Evolutionary conservation across 2,329 filamentous ascomycete genomes (phyloP), one percentile per base, ranked within the genome.

Genomic region (Botrytis sinoallii): DNA sequence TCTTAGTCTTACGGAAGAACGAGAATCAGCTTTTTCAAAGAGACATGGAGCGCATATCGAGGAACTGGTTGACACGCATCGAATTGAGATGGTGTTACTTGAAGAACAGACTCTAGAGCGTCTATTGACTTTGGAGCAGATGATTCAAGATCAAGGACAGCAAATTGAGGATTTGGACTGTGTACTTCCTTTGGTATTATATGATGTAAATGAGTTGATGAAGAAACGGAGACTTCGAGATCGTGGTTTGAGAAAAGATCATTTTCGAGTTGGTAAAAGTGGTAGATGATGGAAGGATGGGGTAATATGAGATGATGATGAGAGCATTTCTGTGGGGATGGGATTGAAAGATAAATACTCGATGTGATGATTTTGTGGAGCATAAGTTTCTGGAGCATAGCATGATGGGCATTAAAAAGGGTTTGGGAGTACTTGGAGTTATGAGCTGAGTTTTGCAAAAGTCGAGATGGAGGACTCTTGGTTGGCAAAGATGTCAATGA

Each of bases 121-220:
- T 46, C 14, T 72, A 0, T 29, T 72, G 14, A 46, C 38, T 1
- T 32, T 72, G 22, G 52, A 72, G 6, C 48, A 68, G 18, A 32
- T 46, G 7, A n/a, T 72, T 12, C 38, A 35, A 38, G 55, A 67
- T 5, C 70, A 61, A 29, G 48, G 40, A 22, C 70, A 72, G 3
- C 63, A 68, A 55, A 59, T 72, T 4, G 70, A 68, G 40, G 70
- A 72, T 68, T 5, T 72, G 16, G 63, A 68, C 44, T 55, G 40
- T 22, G 38, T 68, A 10, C 18, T 72, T 29, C 70, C 70, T 12
- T 72, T 68, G 32, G 29, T 68, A 3, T 10, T 67, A 2, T 52
- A 55, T 29, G 63, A 72, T 68, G 22, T 72, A 4, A 57, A 72
- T 57, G 63, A 40, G 6, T 68, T 72, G 63, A 72, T 68, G 48